Conservation (phyloP, 371 early-diverging fungal genomes). For the Amoeboaphelidium protococcarum region DNA sequence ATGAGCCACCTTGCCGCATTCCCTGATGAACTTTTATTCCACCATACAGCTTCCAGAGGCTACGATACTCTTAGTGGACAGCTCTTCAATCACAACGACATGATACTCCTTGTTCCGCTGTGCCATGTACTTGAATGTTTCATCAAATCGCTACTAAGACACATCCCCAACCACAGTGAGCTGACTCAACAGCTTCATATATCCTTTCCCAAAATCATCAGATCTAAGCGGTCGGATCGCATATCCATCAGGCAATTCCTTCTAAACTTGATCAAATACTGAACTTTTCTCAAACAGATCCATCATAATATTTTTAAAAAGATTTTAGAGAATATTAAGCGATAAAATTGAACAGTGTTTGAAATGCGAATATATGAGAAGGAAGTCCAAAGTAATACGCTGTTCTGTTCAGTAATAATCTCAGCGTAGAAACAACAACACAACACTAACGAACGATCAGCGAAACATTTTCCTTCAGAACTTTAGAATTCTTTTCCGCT, state of each 20-base stretch:
- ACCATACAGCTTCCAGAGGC: conserved; percentile 84
- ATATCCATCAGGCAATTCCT: conserved; percentile 44
- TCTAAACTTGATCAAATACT: no score
- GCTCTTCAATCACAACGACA: conserved; percentile 7
- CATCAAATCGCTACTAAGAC: conserved; percentile 27
- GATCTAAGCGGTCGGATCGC: conserved; percentile 48
- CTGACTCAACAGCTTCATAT: conserved; percentile 32
- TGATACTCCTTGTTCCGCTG: conserved; percentile 4
- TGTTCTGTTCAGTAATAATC: no score
- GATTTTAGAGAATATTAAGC: no score
- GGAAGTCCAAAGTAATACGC: no score
- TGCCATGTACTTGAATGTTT: conserved; percentile 35
- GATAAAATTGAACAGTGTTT: no score
- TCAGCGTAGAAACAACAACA: no score
- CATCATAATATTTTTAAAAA: no score
- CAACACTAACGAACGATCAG: no score
- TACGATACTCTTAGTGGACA: not conserved
- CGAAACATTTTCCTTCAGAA: no score
- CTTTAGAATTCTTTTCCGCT: no score
- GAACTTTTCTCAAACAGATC: no score
- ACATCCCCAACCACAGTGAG: conserved; percentile 50
- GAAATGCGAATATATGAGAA: no score
- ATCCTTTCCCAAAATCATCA: conserved; percentile 53
- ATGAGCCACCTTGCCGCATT: conserved; percentile 42
- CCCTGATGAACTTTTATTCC: conserved; percentile 84